Conservation (phyloP, 1,284 basidiomycete species). For the Xerocomus cyaneibrunnescens region DNA sequence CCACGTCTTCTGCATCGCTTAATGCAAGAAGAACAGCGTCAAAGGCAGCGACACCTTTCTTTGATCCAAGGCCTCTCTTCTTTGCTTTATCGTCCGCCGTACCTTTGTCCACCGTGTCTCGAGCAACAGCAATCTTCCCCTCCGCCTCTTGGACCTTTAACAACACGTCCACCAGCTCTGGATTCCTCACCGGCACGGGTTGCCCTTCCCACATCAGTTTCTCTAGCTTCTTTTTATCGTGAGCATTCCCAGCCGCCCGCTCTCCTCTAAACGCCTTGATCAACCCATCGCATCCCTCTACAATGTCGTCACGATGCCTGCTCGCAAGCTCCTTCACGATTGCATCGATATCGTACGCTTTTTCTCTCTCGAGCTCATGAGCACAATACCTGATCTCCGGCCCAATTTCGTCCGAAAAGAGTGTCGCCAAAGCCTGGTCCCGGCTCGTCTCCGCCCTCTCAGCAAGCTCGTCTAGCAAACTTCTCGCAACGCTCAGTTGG, state of each 20-base stretch:
- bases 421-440: constrained; percentile 85
- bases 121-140: constrained; percentile 43
- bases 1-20: constrained; percentile 85
- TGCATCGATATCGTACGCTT: constrained; percentile 80
- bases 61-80: constrained; percentile 53
- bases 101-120: constrained; percentile 26
- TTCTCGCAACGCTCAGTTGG: constrained; percentile 76
- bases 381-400: constrained; percentile 93
- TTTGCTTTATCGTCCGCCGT: constrained; percentile 27
- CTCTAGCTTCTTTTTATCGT: constrained; percentile 54
- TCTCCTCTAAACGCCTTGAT: constrained; percentile 52
- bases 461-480: constrained; percentile 73
- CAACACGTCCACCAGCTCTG: constrained; percentile 89
- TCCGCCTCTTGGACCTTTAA: constrained; percentile 83
- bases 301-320: constrained; percentile 58
- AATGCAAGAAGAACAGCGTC: constrained; percentile 80
- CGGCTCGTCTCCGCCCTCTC: constrained; percentile 72
- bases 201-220: constrained; percentile 80
- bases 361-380: constrained; percentile 75
- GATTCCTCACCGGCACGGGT: constrained; percentile 83
- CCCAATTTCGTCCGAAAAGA: constrained; percentile 85
- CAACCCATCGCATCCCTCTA: constrained; percentile 65
- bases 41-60: constrained; percentile 76
- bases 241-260: constrained; percentile 40
- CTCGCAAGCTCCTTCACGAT: constrained; percentile 74